These are phyloP conservation scores for Hypoxylon intermedium DNA, from an alignment of 495 filamentous ascomycete genomes.

Conservation along the genomic window DNA sequence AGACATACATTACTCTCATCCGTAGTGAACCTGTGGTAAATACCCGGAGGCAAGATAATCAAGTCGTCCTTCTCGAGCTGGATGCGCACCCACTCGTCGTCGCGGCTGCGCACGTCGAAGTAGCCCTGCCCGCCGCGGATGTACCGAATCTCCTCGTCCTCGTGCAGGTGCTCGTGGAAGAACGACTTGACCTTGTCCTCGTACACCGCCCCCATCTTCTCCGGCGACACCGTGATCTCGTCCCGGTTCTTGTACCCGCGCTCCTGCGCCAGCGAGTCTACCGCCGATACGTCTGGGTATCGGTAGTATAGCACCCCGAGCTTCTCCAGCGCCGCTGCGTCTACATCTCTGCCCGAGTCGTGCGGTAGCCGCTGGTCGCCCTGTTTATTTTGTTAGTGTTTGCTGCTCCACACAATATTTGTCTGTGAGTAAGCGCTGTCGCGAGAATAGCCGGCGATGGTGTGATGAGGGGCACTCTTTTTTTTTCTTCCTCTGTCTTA, in stretches of 20 bases:
- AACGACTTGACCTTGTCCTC: constrained; percentile 92
- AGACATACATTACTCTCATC: constrained; percentile 81
- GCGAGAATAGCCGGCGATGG: constrained; percentile 20
- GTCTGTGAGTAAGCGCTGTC: constrained; percentile 9
- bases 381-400: constrained; percentile 50
- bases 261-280: constrained; percentile 73
- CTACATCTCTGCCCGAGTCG: constrained; percentile 75
- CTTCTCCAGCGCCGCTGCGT: constrained; percentile 65
- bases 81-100: constrained; percentile 85
- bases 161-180: constrained; percentile 94
- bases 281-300: constrained; percentile 66
- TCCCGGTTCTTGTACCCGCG: constrained; percentile 95
- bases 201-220: constrained; percentile 82
- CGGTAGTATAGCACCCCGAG: constrained; percentile 82
- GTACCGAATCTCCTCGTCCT: constrained; percentile 99
- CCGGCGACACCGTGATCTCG: constrained; percentile 86
- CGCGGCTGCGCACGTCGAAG: constrained; percentile 84
- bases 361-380: constrained; percentile 93
- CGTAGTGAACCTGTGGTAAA: constrained; percentile 97
- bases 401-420: background rate
- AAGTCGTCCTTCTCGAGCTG: constrained; percentile 72
- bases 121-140: constrained; percentile 88
- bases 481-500: background rate
- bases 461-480: constrained; percentile 27
- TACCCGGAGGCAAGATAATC: constrained; percentile 92